Conservation (phyloP, 1,284 basidiomycete genomes). For the Athelia psychrophila region DNA sequence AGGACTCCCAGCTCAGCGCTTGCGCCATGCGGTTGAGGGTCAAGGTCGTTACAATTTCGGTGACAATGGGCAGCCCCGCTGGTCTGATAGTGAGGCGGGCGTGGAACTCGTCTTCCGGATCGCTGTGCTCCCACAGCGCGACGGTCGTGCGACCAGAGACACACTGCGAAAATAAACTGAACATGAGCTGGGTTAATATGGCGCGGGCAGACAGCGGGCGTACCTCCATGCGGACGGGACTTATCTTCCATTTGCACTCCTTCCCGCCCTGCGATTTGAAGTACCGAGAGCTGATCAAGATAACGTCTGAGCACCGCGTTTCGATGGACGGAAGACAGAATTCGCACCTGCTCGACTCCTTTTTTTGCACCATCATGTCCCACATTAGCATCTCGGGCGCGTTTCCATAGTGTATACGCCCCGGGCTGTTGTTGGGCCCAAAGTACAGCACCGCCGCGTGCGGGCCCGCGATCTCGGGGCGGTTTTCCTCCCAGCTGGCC, state of each 20-base stretch:
- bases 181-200: not conserved
- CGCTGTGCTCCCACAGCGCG: constrained; percentile 61
- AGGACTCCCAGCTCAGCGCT: constrained; percentile 45
- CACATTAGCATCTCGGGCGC: constrained; percentile 54
- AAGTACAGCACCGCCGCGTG: constrained; percentile 69
- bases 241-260: constrained; percentile 69
- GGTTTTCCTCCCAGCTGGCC: constrained; percentile 57
- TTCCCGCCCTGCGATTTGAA: constrained; percentile 64
- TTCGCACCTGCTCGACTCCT: constrained; percentile 59
- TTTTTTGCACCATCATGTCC: constrained; percentile 52
- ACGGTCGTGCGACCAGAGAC: constrained; percentile 52
- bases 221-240: constrained; percentile 64
- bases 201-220: constrained; percentile 10
- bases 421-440: constrained; percentile 56
- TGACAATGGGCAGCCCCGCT: constrained; percentile 54
- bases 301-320: constrained; percentile 4
- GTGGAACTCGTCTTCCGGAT: constrained; percentile 52
- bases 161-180: constrained; percentile 38
- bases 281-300: constrained; percentile 55
- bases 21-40: constrained; percentile 65
- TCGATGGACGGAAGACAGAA: not conserved
- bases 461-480: constrained; percentile 68
- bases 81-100: constrained; percentile 57
- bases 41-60: constrained; percentile 71
- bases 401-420: constrained; percentile 68